Base-by-base conservation (phyloP, 352 stramenopile genomes). In the Globisporangium heterothallicum region DNA sequence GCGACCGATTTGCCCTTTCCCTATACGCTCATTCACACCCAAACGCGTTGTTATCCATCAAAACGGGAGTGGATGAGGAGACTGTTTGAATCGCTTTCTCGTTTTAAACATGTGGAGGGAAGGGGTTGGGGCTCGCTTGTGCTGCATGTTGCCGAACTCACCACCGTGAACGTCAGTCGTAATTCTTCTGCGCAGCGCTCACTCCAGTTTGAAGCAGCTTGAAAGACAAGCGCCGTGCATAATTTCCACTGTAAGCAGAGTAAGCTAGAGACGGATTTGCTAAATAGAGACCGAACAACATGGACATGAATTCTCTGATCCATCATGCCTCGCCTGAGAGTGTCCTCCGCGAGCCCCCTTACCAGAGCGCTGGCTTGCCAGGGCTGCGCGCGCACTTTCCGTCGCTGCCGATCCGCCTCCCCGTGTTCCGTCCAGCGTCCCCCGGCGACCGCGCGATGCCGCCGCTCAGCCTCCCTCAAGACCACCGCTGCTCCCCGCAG, bases 251-350 rank as follows among this genome's bases (percentile, higher is more conserved):
- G n/a, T n/a, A n/a, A n/a, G n/a, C n/a, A n/a, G n/a, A n/a, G n/a
- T n/a, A n/a, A n/a, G n/a, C n/a, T n/a, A n/a, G n/a, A n/a, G n/a
- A n/a, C n/a, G n/a, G 49, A 36, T 32, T 47, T 44, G 40, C 21
- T 45, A 56, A 30, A 55, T 43, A 49, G 29, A 55, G 21, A 60
- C 30, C 25, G 21, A 38, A 26, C 38, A 54, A 32, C 48, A 90
- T 90, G 78, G 76, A 90, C 58, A 84, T 90, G 76, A 75, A 78
- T 41, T 82, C 76, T 49, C 75, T 90, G 30, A 83, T 90, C 52
- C 74, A 86, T 59, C 64, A 57, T 34, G 50, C 41, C 9, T 61
- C 73, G 57, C 59, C 61, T 44, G 53, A 53, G 56, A 57, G 48
- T 57, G 53, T 49, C 18, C 34, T 8, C 21, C 59, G 42, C 47